These are phyloP conservation scores for Leccinum broughii DNA, from an alignment of 768 basidiomycete genomes.

Conservation along the genomic window DNA sequence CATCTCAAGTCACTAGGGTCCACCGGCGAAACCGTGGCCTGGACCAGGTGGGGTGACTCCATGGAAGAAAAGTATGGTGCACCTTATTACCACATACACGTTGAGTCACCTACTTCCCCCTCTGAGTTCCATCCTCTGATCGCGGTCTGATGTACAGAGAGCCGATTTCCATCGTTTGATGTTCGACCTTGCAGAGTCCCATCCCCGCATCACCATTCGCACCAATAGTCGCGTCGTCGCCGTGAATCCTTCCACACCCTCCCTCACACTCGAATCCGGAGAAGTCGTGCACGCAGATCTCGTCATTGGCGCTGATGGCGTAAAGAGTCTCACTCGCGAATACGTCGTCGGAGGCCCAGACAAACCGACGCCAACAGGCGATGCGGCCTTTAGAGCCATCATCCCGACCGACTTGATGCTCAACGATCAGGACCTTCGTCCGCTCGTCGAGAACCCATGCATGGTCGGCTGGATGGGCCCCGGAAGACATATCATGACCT, in stretches of 20 bases:
- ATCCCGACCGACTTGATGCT: slow-evolving; percentile 47
- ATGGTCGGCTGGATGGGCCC: slow-evolving; percentile 66
- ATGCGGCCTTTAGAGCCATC: slow-evolving; percentile 61
- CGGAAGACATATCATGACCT: slow-evolving; percentile 44
- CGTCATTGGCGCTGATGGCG: slow-evolving; percentile 52
- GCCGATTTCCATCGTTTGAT: slow-evolving; percentile 49
- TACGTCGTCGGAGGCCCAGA: slow-evolving; percentile 49
- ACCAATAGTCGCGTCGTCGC: slow-evolving; percentile 38
- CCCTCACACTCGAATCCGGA: slow-evolving; percentile 43
- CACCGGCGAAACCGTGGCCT: slow-evolving; percentile 37
- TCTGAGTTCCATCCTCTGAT: not conserved
- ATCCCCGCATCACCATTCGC: slow-evolving; percentile 36
- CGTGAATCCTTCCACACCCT: slow-evolving; percentile 33
- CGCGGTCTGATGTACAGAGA: slow-evolving; percentile 25
- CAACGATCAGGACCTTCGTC: slow-evolving; percentile 50
- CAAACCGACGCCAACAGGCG: slow-evolving; percentile 54
- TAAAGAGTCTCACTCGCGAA: slow-evolving; percentile 51
- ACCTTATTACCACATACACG: slow-evolving; percentile 38
- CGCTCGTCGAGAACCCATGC: slow-evolving; percentile 50
- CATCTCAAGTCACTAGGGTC: slow-evolving; percentile 16
- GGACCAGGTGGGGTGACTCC: slow-evolving; percentile 36
- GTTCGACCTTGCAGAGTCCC: slow-evolving; percentile 36
- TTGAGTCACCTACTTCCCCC: slow-evolving; percentile 8
- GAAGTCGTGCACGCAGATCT: slow-evolving; percentile 45
- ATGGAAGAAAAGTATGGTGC: slow-evolving; percentile 36